Evolutionary conservation across 192 early-diverging fungal species (phyloP).

Genomic region (Mortierella claussenii): DNA sequence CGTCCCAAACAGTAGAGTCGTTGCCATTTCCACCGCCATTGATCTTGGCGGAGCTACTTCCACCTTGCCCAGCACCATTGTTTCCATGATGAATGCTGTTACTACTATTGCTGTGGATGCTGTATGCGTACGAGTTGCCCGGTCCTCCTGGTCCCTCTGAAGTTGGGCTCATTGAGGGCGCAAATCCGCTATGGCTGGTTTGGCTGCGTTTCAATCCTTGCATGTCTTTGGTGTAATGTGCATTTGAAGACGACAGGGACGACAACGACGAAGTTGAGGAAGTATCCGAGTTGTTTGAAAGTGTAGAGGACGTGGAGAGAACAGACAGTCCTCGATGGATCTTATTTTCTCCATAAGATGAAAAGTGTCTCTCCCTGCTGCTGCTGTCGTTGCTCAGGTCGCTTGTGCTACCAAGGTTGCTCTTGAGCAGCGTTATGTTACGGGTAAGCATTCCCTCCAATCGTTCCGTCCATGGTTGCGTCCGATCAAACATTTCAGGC

Average conservation of each 20-base stretch:
- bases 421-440: constrained; percentile 11
- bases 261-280: constrained; percentile 21
- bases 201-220: neutral
- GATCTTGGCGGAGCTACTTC: neutral
- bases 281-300: constrained; percentile 9
- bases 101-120: constrained; percentile 12
- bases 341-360: too few relatives aligned
- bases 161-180: too few relatives aligned
- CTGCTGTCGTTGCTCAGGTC: neutral
- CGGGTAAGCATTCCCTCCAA: constrained; percentile 14
- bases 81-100: neutral
- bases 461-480: constrained; percentile 22
- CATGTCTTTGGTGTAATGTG: too few relatives aligned
- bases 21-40: neutral
- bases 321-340: constrained; percentile 15
- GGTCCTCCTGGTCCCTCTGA: neutral
- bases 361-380: too few relatives aligned
- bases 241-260: constrained; percentile 1
- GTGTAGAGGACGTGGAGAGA: constrained; percentile 16
- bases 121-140: neutral
- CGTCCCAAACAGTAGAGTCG: neutral
- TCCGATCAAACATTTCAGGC: constrained; percentile 39
- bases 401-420: neutral
- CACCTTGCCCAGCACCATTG: neutral
- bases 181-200: neutral